Evolutionary conservation across 225 moss, liverwort and hornwort species (phyloP), one percentile per base, ranked within the genome.

Genomic region (Sphagnum contortum): DNA sequence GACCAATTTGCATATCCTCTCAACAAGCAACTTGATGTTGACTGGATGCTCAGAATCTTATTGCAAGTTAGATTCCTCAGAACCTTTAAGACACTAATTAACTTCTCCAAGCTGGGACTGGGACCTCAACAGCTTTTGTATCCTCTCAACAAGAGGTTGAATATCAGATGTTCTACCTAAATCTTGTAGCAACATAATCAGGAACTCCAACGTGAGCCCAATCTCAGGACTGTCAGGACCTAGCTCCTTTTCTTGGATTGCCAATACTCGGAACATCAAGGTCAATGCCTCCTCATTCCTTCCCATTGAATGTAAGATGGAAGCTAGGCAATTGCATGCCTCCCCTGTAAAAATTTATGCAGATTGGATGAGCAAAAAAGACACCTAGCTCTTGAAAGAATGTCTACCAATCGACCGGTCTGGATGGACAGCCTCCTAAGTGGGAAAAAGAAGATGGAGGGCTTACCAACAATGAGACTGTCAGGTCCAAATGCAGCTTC

Each of bases 301-400:
- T 60, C 76, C 88, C 46, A 72, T 77, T 0, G 83, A 80, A 68
- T 91, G 86, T 55, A 94, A 76, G 66, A 94, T 81, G 49, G 91
- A 89, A 58, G 94, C 94, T 74, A 94, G 79, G 73, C 94, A 94
- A 73, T 89, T 89, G 64, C 89, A 94, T 55, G 86, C 87, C 84
- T 94, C 88, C 57, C 91, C 94, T 94, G 93, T 67, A 79, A 29
- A 54, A 60, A 59, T 29, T 29, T 29, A 29, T 29, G 29, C 29
- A 29, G 29, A 29, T 29, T 29, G 29, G 29, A 29, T 29, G 29
- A 29, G 29, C 29, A 29, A 29, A 29, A 29, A 29, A 29, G 29
- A 29, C 29, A 29, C 29, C 29, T 29, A 29, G 29, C 29, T 29
- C 29, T 29, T 29, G 29, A 29, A 29, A 29, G 29, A 29, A 29